These are phyloP conservation scores for Rhodotorula sp. DNA, from an alignment of 1,284 basidiomycete species.

Conservation along the genomic window DNA sequence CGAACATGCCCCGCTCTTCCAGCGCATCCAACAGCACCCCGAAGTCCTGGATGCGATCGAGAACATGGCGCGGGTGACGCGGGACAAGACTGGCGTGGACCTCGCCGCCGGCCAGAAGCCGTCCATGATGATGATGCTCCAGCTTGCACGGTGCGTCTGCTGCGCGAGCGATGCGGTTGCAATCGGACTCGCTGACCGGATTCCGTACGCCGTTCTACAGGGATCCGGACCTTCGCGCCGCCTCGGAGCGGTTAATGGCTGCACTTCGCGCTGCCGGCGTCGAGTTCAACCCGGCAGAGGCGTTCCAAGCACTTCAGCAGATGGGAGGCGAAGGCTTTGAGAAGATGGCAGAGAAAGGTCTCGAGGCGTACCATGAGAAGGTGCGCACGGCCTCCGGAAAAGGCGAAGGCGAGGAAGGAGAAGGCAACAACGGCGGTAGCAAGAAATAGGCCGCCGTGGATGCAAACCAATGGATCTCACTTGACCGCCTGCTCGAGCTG, in stretches of 20 bases:
- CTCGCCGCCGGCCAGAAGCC: constrained; percentile 31
- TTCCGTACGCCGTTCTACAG: background rate
- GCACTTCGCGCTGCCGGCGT: constrained; percentile 23
- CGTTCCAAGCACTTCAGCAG: constrained; percentile 38
- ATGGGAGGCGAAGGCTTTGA: constrained; percentile 34
- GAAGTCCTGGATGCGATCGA: constrained; percentile 30
- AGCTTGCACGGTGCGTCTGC: constrained; percentile 25
- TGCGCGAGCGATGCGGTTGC: background rate
- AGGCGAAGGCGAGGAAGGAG: constrained; percentile 15
- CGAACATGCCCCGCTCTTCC: constrained; percentile 31
- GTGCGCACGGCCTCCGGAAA: background rate
- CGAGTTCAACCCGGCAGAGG: constrained; percentile 35
- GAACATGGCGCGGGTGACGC: constrained; percentile 22
- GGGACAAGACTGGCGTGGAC: constrained; percentile 37
- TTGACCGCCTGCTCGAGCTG: background rate
- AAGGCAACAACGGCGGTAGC: constrained; percentile 1
- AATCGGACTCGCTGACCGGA: too few relatives aligned
- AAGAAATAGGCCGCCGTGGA: constrained; percentile 3
- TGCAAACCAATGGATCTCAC: too few relatives aligned
- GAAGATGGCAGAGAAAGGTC: background rate
- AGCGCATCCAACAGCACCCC: constrained; percentile 23
- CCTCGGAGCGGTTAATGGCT: constrained; percentile 33
- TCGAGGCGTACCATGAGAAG: constrained; percentile 15
- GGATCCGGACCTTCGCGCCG: constrained; percentile 33
- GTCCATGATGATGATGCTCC: constrained; percentile 33